A percentile compares a stretch with the other conserved stretches of the same genome.
phyloP scores from a whole-genome alignment of 208 protist genomes.

The Trypanosoma lewisi region DNA sequence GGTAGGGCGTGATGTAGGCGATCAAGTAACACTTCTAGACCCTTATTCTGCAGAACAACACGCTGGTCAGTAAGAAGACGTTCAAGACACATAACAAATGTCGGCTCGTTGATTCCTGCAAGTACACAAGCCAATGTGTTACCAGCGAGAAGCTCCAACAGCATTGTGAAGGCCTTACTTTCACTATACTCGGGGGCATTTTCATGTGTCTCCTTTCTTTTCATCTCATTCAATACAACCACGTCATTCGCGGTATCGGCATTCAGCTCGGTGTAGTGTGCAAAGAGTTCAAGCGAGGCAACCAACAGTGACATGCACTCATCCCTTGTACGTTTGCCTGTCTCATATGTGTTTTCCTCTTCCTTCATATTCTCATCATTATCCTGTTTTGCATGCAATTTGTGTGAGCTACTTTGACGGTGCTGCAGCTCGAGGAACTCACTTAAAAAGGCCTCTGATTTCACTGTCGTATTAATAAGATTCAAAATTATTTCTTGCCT shows the following conservation, averaged over 20 bases:
- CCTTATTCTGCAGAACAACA: slow-evolving; percentile 61
- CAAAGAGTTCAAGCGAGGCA: slow-evolving; percentile 68
- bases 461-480: slow-evolving; percentile 75
- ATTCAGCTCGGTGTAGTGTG: slow-evolving; percentile 79
- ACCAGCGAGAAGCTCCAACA: slow-evolving; percentile 83
- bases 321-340: slow-evolving; percentile 42
- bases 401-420: not conserved
- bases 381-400: slow-evolving; percentile 12
- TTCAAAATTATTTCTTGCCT: slow-evolving; percentile 81
- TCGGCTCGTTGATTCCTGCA: slow-evolving; percentile 87
- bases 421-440: slow-evolving; percentile 86
- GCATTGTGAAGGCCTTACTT: slow-evolving; percentile 73
- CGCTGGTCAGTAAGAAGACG: slow-evolving; percentile 65
- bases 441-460: slow-evolving; percentile 78
- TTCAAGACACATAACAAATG: slow-evolving; percentile 79
- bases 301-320: slow-evolving; percentile 80
- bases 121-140: slow-evolving; percentile 90
- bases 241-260: slow-evolving; percentile 36
- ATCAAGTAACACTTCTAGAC: slow-evolving; percentile 86
- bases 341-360: slow-evolving; percentile 31
- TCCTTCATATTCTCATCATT: slow-evolving; percentile 23
- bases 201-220: slow-evolving; percentile 10
- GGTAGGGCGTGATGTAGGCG: slow-evolving; percentile 86
- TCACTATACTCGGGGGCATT: slow-evolving; percentile 32
- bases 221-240: not conserved